Evolutionary conservation across 2,329 filamentous ascomycete genomes (phyloP), one percentile per base, ranked within the genome.

Genomic region (Monilinia fructicola): DNA sequence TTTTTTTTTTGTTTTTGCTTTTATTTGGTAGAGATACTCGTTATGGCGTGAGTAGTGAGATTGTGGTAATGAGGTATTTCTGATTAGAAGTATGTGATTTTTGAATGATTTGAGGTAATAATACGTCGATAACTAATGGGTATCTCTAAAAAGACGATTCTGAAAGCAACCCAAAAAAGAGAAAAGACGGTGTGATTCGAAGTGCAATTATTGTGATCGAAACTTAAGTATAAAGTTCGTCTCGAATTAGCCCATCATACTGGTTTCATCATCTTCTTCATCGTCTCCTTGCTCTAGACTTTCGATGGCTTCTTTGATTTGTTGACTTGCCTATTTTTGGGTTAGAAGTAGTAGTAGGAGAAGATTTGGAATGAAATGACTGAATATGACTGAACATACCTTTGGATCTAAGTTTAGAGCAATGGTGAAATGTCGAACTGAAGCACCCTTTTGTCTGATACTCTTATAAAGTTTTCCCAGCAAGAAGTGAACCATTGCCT

Each of bases 271-370:
- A 69, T 88, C 85, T 16, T 68, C 64, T 44, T 65, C 64, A 21
- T 65, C 64, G 26, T 59, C 56, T 28, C 54, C 54, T 28, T 48
- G 89, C 66, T 93, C 89, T 67, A 98, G 85, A 73, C 89, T 90
- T 81, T 98, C 94, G 80, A 99, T 97, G 23, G 92, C 93, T 77
- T 97, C 93, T 79, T 98, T 99, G 79, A 99, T 97, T 78, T 93
- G 90, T 70, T 91, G 90, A 71, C 92, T 93, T 73, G 94, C 92
- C 93, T 97, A 71, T 50, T 65, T 55, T 55, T 64, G 70, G 61
- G 18, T 46, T 44, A 60, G 71, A 67, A 72, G 56, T 31, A 44
- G 11, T 35, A 35, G 31, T 5, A 35, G 31, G 6, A 31, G 28
- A 3, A 31, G 4, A 16, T 10, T 31, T 21, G 72, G 12, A 14